Conservation (phyloP, 306 rosid genomes). For the Trifolium repens region DNA sequence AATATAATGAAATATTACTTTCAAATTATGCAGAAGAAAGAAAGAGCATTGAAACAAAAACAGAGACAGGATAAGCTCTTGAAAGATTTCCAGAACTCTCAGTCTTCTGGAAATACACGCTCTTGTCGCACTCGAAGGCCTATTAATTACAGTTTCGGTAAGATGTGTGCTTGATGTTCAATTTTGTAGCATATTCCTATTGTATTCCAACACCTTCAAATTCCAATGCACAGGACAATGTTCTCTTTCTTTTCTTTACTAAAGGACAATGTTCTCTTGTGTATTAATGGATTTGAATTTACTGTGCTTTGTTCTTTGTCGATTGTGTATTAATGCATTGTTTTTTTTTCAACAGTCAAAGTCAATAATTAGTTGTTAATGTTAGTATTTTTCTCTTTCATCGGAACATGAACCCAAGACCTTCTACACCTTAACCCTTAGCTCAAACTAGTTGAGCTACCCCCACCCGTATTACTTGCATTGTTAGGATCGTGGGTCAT, state of each 20-base stretch:
- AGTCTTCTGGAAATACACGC: constrained; percentile 56
- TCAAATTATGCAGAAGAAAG: constrained; percentile 62
- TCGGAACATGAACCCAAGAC: too few relatives aligned
- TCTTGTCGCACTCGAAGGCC: constrained; percentile 67
- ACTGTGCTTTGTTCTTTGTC: not conserved
- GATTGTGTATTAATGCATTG: constrained; percentile 2
- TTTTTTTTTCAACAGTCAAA: not conserved
- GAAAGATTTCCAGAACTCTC: constrained; percentile 44
- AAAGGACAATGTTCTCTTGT: constrained; percentile 4
- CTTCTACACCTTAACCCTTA: too few relatives aligned
- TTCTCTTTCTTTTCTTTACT: not conserved
- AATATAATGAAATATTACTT: not conserved
- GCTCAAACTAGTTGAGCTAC: too few relatives aligned
- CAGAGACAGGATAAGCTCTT: constrained; percentile 56
- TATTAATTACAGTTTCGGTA: constrained; percentile 77
- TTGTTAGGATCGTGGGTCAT: constrained; percentile 11
- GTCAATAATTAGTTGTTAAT: too few relatives aligned
- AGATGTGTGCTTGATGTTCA: constrained; percentile 18
- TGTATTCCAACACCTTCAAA: not conserved
- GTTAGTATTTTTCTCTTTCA: too few relatives aligned
- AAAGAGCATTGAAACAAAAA: constrained; percentile 57
- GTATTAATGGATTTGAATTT: constrained; percentile 12
- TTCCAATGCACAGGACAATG: not conserved
- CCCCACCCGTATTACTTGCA: not conserved
- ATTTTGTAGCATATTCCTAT: constrained; percentile 12